Conservation (phyloP, 345 rosid species). For the Eucalyptus cloeziana region DNA sequence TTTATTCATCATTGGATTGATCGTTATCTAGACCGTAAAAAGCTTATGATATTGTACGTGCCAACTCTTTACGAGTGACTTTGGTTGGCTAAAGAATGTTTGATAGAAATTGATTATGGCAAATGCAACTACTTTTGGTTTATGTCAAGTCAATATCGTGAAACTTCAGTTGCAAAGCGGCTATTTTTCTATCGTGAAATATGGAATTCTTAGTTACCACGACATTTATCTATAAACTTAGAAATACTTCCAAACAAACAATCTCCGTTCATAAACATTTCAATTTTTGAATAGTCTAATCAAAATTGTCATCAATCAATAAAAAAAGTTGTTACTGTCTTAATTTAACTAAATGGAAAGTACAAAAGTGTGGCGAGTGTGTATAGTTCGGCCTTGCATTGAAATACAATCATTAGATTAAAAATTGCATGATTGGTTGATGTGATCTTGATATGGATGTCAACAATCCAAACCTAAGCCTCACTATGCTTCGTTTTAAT, state of each 20-base stretch:
- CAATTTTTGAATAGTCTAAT: too few relatives aligned
- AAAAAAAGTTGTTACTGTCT: too few relatives aligned
- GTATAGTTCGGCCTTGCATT: background rate
- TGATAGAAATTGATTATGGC: fast-evolving
- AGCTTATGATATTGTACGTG: fast-evolving
- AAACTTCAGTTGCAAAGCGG: too few relatives aligned
- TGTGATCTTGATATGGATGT: too few relatives aligned
- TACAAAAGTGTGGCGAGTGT: too few relatives aligned
- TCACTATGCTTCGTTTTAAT: too few relatives aligned
- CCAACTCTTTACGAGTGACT: background rate
- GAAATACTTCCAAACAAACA: background rate
- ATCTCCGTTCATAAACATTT: fast-evolving
- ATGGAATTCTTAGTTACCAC: too few relatives aligned
- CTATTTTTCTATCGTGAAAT: too few relatives aligned
- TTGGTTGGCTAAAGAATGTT: background rate
- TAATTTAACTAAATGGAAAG: background rate
- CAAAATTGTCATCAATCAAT: fast-evolving
- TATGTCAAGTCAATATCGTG: fast-evolving
- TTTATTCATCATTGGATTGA: background rate
- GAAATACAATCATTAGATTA: background rate
- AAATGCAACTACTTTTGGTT: background rate
- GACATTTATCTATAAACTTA: too few relatives aligned
- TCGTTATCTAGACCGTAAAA: fast-evolving
- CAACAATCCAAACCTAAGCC: fast-evolving
- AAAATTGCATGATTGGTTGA: background rate